Evolutionary conservation across 306 rosid genomes (phyloP).

Genomic region (Pyrus communis): DNA sequence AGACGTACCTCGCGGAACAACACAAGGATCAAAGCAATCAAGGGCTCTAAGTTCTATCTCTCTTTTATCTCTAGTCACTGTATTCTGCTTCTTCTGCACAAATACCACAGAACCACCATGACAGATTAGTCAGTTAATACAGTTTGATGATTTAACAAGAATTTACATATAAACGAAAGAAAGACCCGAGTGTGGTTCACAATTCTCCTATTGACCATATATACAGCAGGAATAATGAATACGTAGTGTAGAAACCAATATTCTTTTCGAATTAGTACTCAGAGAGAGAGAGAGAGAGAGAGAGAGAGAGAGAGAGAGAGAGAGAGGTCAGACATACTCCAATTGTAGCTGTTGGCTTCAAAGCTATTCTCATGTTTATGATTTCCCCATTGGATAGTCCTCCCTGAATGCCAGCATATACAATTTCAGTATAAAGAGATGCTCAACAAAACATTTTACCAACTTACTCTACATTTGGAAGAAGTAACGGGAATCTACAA

Average conservation of each 20-base stretch:
- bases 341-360: conserved; percentile 96
- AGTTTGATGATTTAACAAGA: no score
- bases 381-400: conserved; percentile 97
- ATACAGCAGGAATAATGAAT: no score
- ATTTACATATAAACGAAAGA: neutral
- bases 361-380: conserved; percentile 87
- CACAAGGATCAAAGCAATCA: conserved; percentile 97
- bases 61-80: conserved; percentile 80
- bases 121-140: neutral
- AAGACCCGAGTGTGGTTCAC: neutral
- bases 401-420: conserved; percentile 49
- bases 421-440: conserved; percentile 8
- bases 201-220: neutral
- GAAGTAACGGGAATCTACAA: conserved; percentile 9
- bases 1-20: conserved; percentile 85
- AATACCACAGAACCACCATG: neutral
- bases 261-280: no score
- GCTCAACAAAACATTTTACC: conserved; percentile 1
- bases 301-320: neutral
- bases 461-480: conserved; percentile 9
- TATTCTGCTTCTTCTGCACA: conserved; percentile 81
- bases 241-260: no score
- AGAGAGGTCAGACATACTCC: conserved; percentile 40
- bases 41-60: conserved; percentile 78
- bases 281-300: neutral